Evolutionary conservation across 306 rosid genomes (phyloP), one percentile per base, ranked within the genome.

Genomic region (Gleditsia sinensis): DNA sequence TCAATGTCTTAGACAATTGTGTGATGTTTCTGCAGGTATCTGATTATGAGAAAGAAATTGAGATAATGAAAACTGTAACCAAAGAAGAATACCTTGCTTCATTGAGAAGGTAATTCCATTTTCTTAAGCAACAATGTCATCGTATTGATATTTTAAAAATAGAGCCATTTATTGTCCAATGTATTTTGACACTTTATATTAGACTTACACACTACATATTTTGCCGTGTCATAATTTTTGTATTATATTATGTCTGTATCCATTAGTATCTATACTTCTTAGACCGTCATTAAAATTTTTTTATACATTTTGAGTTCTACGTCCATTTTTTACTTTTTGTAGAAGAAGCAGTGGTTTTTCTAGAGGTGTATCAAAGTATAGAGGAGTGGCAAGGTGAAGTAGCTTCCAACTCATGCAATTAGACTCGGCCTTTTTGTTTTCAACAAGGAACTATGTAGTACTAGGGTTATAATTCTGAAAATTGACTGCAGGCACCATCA

Each of bases 291-390:
- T 16, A 23, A 17, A 9, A 23, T 7, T 16, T 36, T 17, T 11
- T 59, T 0, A 20, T 39, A 11, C 43, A 32, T 63, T 37, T 21
- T 9, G 40, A 36, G 74, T 68, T 37, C 2, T 19, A 25, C 17
- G 43, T 64, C 25, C 19, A 50, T 33, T 50, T 14, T 21, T 24
- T 5, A 53, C 50, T 17, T 33, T 25, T 60, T 84, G 30, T 54
- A 84, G 97, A 75, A 91, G 87, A 69, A 94, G 98, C 85, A 91
- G 97, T 83, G 98, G 98, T 19, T 94, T 94, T 80, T 94, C 98
- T 16, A 94, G 97, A 78, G 98, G 98, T 76, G 97, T 94, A 54
- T 94, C 96, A 11, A 94, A 85, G 83, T 94, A 91, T 43, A 88
- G 97, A 70, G 97, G 97, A 75, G 97, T 94, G 34, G 98, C 97